A percentile compares a stretch with the other conserved stretches of the same genome.
Conservation (phyloP, 1,139 yeast genomes). For the Scheffersomyces quercinus region DNA sequence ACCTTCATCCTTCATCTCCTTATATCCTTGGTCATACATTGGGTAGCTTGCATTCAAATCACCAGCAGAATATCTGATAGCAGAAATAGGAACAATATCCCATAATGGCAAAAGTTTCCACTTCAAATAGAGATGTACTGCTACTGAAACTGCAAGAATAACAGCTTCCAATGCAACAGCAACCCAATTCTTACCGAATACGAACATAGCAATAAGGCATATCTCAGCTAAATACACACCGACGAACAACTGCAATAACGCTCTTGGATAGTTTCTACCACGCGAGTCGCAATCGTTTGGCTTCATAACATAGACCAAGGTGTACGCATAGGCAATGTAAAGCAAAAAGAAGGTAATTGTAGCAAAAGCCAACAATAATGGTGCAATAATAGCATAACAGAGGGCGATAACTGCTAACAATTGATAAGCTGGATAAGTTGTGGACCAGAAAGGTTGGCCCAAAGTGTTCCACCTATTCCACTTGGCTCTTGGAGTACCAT, state of each 20-base stretch:
- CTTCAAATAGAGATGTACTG: constrained; percentile 57
- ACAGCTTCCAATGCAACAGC: constrained; percentile 65
- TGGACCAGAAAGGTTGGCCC: constrained; percentile 45
- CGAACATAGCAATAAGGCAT: constrained; percentile 65
- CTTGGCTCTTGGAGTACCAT: constrained; percentile 43
- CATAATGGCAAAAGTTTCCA: constrained; percentile 59
- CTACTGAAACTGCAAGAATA: constrained; percentile 50
- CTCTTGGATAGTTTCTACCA: constrained; percentile 68
- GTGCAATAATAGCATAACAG: constrained; percentile 44
- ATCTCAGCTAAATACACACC: constrained; percentile 68
- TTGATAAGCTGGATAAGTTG: constrained; percentile 41
- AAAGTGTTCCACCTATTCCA: constrained; percentile 46
- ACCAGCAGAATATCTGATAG: constrained; percentile 60
- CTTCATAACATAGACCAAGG: constrained; percentile 55
- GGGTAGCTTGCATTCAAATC: constrained; percentile 52
- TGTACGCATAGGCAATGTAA: constrained; percentile 63
- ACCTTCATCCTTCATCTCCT: constrained; percentile 59
- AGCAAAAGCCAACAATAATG: constrained; percentile 50
- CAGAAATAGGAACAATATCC: constrained; percentile 75
- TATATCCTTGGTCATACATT: constrained; percentile 60
- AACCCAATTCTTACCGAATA: constrained; percentile 73
- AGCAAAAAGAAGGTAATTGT: constrained; percentile 44
- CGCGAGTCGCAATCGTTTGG: constrained; percentile 56
- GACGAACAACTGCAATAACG: constrained; percentile 63
- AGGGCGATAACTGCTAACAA: constrained; percentile 41